Base-by-base conservation (phyloP, 768 basidiomycete genomes). In the Collybia nuda region DNA sequence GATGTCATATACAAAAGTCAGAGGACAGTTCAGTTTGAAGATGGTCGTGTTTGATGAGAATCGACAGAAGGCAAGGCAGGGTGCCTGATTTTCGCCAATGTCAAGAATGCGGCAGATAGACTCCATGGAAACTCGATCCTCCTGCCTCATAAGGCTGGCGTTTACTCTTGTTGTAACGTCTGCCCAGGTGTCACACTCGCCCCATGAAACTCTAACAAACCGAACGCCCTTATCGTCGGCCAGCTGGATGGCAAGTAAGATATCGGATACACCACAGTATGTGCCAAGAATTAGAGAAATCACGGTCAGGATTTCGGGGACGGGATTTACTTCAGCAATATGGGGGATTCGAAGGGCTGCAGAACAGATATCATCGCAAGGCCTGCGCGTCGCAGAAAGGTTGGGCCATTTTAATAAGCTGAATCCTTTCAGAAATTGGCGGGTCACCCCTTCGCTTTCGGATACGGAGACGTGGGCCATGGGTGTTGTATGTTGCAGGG, bases 401-500 rank as follows among this genome's bases (percentile, higher is more conserved):
- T 69, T 62, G 15, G 67, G 69, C 62, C 64, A 67, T 52, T 69
- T 60, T 37, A 64, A 47, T 40, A 58, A 58, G 23, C 58, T 61
- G 49, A 67, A 70, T 15, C 61, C 67, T 17, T 64, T 55, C 9
- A 70, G 58, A 32, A 60, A 29, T 3, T 26, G 35, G 21, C 40
- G 46, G 38, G 46, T 36, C 8, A 47, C 22, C 17, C 29, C 35
- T 23, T 19, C 40, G 15, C 17, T 40, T 19, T 40, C 40, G n/a
- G 32, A 15, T 47, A 42, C 12, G 5, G 52, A 24, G 36, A 22
- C 38, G 28, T 40, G 32, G 50, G 36, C 45, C 40, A 47, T 53
- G 40, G 11, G 29, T 32, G 3, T 5, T 3, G 32, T 32, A 32
- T 9, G 32, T 32, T 32, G 32, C 9, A 14, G 12, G 32, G 14